A percentile compares a stretch with the other conserved stretches of the same genome.
Conservation (phyloP, 768 basidiomycete species). For the Zangia roseola region DNA sequence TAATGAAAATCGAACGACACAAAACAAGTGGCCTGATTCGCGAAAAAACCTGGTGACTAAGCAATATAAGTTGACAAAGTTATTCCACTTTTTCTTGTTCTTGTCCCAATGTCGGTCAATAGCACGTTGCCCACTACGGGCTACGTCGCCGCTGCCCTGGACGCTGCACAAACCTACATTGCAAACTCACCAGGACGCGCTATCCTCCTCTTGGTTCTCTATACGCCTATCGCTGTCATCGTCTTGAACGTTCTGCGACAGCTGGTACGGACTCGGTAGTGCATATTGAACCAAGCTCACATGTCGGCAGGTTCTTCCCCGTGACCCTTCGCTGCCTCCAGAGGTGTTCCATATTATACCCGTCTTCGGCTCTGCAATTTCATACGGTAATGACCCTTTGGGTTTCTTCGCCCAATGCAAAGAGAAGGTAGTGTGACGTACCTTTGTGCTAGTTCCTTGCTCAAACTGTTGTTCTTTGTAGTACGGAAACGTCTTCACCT, state of each 20-base stretch:
- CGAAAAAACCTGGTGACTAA: slow-evolving; percentile 25
- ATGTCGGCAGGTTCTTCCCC: slow-evolving; percentile 56
- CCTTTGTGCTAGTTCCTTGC: not conserved
- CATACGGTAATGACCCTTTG: slow-evolving; percentile 91
- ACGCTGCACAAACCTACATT: slow-evolving; percentile 19
- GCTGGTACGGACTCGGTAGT: slow-evolving; percentile 48
- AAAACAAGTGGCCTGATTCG: slow-evolving; percentile 15
- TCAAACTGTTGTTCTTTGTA: slow-evolving; percentile 30
- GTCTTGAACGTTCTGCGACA: slow-evolving; percentile 77
- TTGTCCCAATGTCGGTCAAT: slow-evolving; percentile 30
- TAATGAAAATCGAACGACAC: no score
- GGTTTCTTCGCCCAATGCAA: slow-evolving; percentile 79
- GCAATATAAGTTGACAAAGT: not conserved
- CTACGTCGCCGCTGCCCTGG: slow-evolving; percentile 24
- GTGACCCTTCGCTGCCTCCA: slow-evolving; percentile 74
- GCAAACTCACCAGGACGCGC: slow-evolving; percentile 25
- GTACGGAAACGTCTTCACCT: slow-evolving; percentile 98
- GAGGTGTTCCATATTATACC: slow-evolving; percentile 93
- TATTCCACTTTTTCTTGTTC: slow-evolving; percentile 2
- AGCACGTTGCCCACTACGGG: slow-evolving; percentile 21
- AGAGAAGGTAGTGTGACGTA: slow-evolving; percentile 60
- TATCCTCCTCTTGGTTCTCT: slow-evolving; percentile 49
- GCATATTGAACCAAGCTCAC: not conserved
- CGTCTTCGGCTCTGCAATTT: slow-evolving; percentile 81
- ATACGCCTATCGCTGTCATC: slow-evolving; percentile 65